A percentile compares a stretch with the other conserved stretches of the same genome.
These are phyloP conservation scores for Ettlia oleoabundans DNA, from an alignment of 139 green algal genomes.

Conservation along the genomic window DNA sequence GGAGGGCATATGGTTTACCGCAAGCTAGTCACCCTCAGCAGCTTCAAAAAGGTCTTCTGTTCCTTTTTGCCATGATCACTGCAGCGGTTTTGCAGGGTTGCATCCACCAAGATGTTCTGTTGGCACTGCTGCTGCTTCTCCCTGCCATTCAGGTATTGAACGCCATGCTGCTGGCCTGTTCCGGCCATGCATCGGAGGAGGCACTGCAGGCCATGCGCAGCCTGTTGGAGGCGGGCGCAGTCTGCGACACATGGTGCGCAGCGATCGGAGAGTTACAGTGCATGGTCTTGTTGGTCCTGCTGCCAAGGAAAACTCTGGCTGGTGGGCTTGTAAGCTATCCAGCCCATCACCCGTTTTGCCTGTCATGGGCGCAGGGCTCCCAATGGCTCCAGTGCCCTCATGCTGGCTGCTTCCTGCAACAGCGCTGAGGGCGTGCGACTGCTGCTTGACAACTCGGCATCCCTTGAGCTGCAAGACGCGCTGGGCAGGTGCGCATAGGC, in stretches of 20 bases:
- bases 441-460: constrained; percentile 69
- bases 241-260: constrained; percentile 72
- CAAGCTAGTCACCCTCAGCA: not conserved
- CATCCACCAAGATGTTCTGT: not conserved
- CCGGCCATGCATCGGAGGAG: constrained; percentile 34
- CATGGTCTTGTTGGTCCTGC: too few species aligned
- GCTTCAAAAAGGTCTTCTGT: too few species aligned
- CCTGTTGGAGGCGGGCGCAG: constrained; percentile 68
- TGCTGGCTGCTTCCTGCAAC: constrained; percentile 78
- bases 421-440: constrained; percentile 57
- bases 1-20: not conserved
- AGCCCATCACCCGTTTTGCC: not conserved
- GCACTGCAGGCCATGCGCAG: constrained; percentile 55
- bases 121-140: not conserved
- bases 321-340: too few species aligned
- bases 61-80: too few species aligned
- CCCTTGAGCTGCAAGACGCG: constrained; percentile 79
- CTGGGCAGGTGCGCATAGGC: too few species aligned
- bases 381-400: constrained; percentile 75
- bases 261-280: constrained; percentile 16
- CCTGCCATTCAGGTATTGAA: constrained; percentile 69
- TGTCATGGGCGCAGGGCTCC: constrained; percentile 40
- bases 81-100: too few species aligned
- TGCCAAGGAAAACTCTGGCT: not conserved
- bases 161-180: constrained; percentile 80